phyloP scores from a whole-genome alignment of 73 alveolate species.

The Loxodes magnus region DNA sequence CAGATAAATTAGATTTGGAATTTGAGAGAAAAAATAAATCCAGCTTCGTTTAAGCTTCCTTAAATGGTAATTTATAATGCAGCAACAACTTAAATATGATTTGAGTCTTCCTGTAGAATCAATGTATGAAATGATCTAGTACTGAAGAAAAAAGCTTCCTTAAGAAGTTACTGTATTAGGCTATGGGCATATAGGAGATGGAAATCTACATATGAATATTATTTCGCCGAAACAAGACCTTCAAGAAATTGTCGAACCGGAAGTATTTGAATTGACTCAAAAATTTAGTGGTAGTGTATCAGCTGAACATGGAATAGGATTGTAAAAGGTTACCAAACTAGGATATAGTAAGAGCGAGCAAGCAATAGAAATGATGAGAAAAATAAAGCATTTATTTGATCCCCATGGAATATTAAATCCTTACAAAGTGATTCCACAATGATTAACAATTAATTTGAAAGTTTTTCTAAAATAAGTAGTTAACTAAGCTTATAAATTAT shows the following conservation, averaged over 20 bases:
- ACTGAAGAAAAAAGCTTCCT: conserved; percentile 1
- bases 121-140: conserved; percentile 22
- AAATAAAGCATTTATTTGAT: conserved; percentile 3
- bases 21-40: conserved; percentile 31
- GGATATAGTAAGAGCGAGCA: conserved; percentile 40
- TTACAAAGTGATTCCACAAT: too few species aligned
- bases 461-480: too few species aligned
- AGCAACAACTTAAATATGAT: conserved; percentile 20
- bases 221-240: neutral
- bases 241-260: neutral
- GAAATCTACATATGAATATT: conserved; percentile 6
- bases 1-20: conserved; percentile 35
- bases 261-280: neutral
- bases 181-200: conserved; percentile 15
- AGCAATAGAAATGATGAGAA: conserved; percentile 31
- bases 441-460: too few species aligned
- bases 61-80: too few species aligned
- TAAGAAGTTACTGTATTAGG: conserved; percentile 7
- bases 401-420: conserved; percentile 13
- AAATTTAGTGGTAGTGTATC: neutral
- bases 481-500: too few species aligned
- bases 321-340: conserved; percentile 1
- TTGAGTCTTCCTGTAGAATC: conserved; percentile 15
- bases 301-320: conserved; percentile 15
- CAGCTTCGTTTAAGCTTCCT: conserved; percentile 20